Evolutionary conservation across 2,329 filamentous ascomycete genomes (phyloP).

Genomic region (Amauroascus niger): DNA sequence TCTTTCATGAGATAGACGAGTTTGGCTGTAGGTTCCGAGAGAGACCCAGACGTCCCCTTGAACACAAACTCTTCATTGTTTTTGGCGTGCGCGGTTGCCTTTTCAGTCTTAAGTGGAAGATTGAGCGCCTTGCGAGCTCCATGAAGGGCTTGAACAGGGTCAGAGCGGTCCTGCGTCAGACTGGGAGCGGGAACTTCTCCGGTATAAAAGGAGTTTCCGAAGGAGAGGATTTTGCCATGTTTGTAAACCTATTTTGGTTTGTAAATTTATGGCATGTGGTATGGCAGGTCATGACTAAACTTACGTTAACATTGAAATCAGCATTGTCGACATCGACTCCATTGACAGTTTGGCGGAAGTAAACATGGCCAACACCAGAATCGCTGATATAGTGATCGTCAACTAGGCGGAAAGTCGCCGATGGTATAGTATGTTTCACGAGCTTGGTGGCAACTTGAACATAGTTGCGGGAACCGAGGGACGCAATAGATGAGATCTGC

Average conservation of each 20-base stretch:
- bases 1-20: constrained; percentile 14
- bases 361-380: constrained; percentile 14
- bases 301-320: constrained; percentile 17
- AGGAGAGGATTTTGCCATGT: constrained; percentile 14
- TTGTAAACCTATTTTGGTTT: constrained; percentile 8
- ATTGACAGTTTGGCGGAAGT: constrained; percentile 14
- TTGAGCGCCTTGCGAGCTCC: constrained; percentile 11
- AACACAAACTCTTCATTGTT: constrained; percentile 5
- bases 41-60: constrained; percentile 14
- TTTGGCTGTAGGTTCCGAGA: constrained; percentile 12
- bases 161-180: constrained; percentile 4
- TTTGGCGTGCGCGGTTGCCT: constrained; percentile 1
- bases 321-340: constrained; percentile 15
- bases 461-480: constrained; percentile 7
- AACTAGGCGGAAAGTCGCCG: constrained; percentile 12
- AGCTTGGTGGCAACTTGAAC: constrained; percentile 12
- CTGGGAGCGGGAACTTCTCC: constrained; percentile 8
- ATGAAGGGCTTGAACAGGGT: constrained; percentile 13
- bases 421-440: constrained; percentile 11
- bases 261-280: not conserved
- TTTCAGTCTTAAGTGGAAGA: constrained; percentile 12
- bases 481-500: not conserved
- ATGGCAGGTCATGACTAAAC: not conserved
- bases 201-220: constrained; percentile 14
- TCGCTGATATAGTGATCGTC: constrained; percentile 14